phyloP scores from a whole-genome alignment of 805 yeast species.

The Ogataea henricii region DNA sequence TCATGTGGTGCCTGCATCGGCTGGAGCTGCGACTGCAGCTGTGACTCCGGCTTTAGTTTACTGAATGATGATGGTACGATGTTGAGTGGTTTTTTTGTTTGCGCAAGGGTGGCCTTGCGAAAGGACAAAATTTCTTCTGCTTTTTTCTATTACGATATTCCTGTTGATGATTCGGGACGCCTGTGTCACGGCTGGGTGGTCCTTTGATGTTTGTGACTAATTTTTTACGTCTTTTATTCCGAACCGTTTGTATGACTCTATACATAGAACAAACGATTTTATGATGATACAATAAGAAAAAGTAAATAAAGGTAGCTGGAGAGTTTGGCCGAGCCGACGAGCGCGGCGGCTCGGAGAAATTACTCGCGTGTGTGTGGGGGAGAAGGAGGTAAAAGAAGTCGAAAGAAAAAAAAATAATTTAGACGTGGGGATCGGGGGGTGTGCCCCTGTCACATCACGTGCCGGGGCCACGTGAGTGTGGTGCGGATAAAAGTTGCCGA shows the following conservation, averaged over 20 bases:
- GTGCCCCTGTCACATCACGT: background rate
- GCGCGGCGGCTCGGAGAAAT: background rate
- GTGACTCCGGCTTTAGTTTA: background rate
- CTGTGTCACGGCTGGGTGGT: no score
- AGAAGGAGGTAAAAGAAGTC: no score
- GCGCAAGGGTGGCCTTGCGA: conserved; percentile 15
- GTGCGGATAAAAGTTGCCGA: conserved; percentile 1
- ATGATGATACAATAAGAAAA: background rate
- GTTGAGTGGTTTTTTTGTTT: background rate
- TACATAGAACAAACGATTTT: background rate
- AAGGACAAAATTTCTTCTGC: background rate
- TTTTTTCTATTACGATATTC: background rate
- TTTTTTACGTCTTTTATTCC: background rate
- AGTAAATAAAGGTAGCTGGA: background rate
- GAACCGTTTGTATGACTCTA: background rate
- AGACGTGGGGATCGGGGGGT: no score
- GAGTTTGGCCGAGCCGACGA: background rate
- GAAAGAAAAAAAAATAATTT: no score
- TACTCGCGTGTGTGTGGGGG: no score
- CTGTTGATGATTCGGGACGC: background rate
- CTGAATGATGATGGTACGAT: background rate
- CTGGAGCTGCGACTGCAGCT: background rate
- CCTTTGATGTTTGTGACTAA: background rate
- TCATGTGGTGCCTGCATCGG: no score
- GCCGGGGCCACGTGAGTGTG: background rate